phyloP scores from a whole-genome alignment of 2,329 filamentous ascomycete species.

The Beauveria medogensis region DNA sequence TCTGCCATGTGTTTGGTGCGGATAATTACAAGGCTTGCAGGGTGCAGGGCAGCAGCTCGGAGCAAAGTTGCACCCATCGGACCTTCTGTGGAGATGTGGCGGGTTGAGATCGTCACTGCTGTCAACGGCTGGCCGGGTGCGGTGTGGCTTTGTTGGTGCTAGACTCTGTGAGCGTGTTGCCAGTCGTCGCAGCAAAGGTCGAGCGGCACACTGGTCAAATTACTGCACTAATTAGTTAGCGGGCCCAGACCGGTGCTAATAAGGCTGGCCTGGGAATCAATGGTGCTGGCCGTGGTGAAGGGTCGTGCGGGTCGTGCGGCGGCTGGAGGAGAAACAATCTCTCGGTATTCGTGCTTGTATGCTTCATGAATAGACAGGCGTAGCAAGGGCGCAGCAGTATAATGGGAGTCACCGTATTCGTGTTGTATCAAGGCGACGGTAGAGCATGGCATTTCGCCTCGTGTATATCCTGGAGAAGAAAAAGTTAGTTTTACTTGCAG shows the following conservation, averaged over 20 bases:
- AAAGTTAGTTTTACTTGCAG: not conserved
- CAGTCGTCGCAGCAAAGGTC: not conserved
- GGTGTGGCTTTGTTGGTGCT: not conserved
- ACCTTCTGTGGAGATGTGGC: constrained; percentile 9
- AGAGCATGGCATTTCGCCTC: not conserved
- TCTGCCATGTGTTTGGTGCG: not conserved
- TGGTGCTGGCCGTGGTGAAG: not conserved
- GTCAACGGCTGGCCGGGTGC: constrained; percentile 13
- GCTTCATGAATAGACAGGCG: not conserved
- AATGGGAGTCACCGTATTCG: not conserved
- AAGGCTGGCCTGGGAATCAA: not conserved
- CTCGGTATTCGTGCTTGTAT: not conserved
- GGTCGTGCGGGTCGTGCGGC: too few relatives aligned
- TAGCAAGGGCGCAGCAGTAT: too few relatives aligned
- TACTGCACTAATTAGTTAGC: not conserved
- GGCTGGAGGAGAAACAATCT: not conserved
- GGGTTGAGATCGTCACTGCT: not conserved
- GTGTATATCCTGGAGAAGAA: not conserved
- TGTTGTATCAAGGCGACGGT: not conserved
- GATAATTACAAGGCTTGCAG: not conserved
- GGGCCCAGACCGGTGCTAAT: not conserved
- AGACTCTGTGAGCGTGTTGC: not conserved
- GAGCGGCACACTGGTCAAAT: not conserved
- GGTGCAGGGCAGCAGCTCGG: not conserved
- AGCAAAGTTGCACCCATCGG: constrained; percentile 8